phyloP scores from a whole-genome alignment of 257 asterid genomes.

The Przewalskia tangutica region DNA sequence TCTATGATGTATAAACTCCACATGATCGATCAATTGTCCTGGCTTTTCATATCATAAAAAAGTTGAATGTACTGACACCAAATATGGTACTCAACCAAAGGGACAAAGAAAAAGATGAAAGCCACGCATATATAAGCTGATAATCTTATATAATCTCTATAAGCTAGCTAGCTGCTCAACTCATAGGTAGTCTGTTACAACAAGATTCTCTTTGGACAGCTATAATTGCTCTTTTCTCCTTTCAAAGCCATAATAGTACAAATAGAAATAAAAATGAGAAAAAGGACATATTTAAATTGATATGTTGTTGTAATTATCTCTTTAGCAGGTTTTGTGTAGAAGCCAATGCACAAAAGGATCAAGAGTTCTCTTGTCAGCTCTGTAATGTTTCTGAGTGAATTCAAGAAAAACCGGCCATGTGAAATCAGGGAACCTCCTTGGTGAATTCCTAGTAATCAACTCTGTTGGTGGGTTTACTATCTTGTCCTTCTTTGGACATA shows the following conservation, averaged over 20 bases:
- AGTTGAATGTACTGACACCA: not conserved
- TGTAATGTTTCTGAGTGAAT: constrained; percentile 71
- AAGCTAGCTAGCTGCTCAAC: not conserved
- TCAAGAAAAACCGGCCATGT: constrained; percentile 55
- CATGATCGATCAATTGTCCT: not conserved
- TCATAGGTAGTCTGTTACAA: not conserved
- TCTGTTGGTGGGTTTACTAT: constrained; percentile 52
- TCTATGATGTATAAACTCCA: not conserved
- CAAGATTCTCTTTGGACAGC: not conserved
- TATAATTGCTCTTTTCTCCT: not conserved
- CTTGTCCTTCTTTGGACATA: constrained; percentile 51
- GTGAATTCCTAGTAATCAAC: constrained; percentile 22
- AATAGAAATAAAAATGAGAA: not conserved
- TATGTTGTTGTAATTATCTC: not conserved
- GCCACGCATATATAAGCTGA: not conserved
- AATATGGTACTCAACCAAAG: not conserved
- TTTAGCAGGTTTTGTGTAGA: not conserved
- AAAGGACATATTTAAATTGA: not conserved
- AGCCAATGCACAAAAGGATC: constrained; percentile 56
- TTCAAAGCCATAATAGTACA: not conserved
- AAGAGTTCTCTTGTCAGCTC: constrained; percentile 81
- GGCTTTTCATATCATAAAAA: not conserved
- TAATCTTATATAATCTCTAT: not conserved
- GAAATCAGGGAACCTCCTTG: constrained; percentile 64
- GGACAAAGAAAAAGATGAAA: not conserved